Percentiles rank a stretch among this genome's conserved stretches.
phyloP scores from a whole-genome alignment of 495 filamentous ascomycete species.

The Aspergillus avenaceus region DNA sequence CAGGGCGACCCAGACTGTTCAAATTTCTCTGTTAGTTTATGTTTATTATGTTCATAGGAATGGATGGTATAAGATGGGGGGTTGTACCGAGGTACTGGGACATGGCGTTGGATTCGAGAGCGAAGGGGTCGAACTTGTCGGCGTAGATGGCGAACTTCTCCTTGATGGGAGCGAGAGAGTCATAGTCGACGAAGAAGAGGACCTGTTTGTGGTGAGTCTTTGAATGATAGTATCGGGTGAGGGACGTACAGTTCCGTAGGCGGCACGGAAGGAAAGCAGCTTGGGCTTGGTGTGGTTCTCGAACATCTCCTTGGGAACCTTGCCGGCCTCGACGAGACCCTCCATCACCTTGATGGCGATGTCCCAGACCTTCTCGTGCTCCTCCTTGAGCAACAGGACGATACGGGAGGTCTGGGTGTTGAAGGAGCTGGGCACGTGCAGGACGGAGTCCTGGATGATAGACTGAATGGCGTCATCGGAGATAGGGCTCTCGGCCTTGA shows the following conservation, averaged over 20 bases:
- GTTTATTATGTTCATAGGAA: too few species aligned
- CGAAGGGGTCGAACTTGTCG: conserved; percentile 48
- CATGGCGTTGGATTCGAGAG: conserved; percentile 48
- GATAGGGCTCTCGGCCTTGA: conserved; percentile 43
- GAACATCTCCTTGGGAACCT: conserved; percentile 35
- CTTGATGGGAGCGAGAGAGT: conserved; percentile 34
- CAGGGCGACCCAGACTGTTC: conserved; percentile 51
- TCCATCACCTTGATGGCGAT: conserved; percentile 40
- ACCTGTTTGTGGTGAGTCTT: too few species aligned
- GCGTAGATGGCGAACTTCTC: conserved; percentile 42
- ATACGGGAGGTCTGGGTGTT: conserved; percentile 51
- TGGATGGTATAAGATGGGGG: conserved; percentile 5
- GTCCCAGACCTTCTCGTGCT: conserved; percentile 52
- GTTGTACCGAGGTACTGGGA: conserved; percentile 43
- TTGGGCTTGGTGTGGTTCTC: conserved; percentile 39
- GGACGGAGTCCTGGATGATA: conserved; percentile 41
- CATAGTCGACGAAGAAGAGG: conserved; percentile 49
- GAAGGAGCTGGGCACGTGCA: conserved; percentile 47
- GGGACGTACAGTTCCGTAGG: conserved; percentile 45
- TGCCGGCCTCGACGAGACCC: conserved; percentile 33
- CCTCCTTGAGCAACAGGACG: conserved; percentile 44
- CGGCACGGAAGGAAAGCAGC: conserved; percentile 38
- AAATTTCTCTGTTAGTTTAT: too few species aligned
- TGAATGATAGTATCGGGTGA: neutral
- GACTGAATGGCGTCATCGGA: conserved; percentile 33